Evolutionary conservation across 495 filamentous ascomycete genomes (phyloP).

Genomic region (Xylaria castorea): DNA sequence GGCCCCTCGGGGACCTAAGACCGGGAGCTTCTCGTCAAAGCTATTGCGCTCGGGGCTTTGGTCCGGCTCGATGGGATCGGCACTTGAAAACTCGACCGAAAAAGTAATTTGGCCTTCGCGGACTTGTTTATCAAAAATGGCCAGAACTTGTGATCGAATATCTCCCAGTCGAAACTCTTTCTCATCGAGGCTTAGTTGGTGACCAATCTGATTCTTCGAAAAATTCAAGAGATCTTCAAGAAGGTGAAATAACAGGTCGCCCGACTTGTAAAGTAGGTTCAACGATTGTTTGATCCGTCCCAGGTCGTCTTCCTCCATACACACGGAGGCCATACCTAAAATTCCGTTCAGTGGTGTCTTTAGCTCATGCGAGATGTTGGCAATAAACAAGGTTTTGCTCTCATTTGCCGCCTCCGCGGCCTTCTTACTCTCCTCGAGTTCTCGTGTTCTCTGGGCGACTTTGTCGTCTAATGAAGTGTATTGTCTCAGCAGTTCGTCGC

Average conservation of each 20-base stretch:
- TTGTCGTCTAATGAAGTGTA: conserved; percentile 84
- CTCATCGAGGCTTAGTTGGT: conserved; percentile 77
- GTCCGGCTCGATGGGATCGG: conserved; percentile 46
- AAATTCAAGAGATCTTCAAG: conserved; percentile 92
- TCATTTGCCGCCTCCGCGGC: conserved; percentile 92
- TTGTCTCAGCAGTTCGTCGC: conserved; percentile 85
- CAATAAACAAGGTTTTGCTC: conserved; percentile 94
- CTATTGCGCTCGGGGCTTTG: conserved; percentile 42
- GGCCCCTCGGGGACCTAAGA: conserved; percentile 66
- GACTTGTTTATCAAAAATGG: conserved; percentile 89
- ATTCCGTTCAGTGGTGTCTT: conserved; percentile 94
- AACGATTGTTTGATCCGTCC: conserved; percentile 78
- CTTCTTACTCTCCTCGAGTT: conserved; percentile 87
- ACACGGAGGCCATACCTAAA: conserved; percentile 89
- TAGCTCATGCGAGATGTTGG: conserved; percentile 93
- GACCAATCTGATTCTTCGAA: conserved; percentile 91
- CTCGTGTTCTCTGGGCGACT: conserved; percentile 79
- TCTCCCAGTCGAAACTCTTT: conserved; percentile 84
- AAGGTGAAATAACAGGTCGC: conserved; percentile 83
- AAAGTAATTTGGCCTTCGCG: conserved; percentile 78
- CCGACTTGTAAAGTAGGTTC: conserved; percentile 87
- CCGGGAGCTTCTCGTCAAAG: conserved; percentile 49
- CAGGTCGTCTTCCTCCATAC: conserved; percentile 86
- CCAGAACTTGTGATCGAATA: conserved; percentile 75
- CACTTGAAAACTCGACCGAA: conserved; percentile 68